Evolutionary conservation across 106 monocot species (phyloP).

Genomic region (Apostasia shenzhenica): DNA sequence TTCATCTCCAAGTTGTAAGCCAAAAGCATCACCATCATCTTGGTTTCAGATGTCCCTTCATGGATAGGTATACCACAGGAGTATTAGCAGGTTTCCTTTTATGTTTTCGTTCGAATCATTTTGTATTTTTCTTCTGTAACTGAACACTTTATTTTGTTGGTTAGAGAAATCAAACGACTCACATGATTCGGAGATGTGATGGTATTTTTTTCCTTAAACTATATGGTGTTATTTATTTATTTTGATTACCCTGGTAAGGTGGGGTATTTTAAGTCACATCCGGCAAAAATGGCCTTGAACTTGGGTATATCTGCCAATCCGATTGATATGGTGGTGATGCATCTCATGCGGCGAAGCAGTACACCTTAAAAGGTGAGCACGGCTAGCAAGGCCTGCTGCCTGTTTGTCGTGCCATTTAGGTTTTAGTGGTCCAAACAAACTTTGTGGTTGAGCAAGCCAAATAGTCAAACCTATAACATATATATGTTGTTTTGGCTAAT

Average conservation of each 20-base stretch:
- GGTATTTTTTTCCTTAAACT: constrained; percentile 30
- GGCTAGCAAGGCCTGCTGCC: constrained; percentile 90
- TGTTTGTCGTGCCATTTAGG: constrained; percentile 93
- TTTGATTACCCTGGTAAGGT: constrained; percentile 93
- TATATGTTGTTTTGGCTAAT: not conserved
- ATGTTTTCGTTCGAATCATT: constrained; percentile 13
- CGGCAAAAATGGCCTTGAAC: constrained; percentile 37
- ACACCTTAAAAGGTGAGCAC: constrained; percentile 97
- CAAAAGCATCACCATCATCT: not conserved
- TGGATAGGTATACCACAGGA: constrained; percentile 16
- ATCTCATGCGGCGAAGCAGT: constrained; percentile 60
- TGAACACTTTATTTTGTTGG: constrained; percentile 26
- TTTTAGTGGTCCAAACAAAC: constrained; percentile 18
- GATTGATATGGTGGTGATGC: constrained; percentile 73
- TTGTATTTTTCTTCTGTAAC: constrained; percentile 24
- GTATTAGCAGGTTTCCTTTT: constrained; percentile 29
- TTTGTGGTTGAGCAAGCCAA: constrained; percentile 1
- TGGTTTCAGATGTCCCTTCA: constrained; percentile 12
- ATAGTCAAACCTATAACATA: not conserved
- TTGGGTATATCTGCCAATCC: constrained; percentile 54
- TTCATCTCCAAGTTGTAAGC: constrained; percentile 1
- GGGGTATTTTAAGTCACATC: constrained; percentile 29
- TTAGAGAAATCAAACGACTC: constrained; percentile 31
- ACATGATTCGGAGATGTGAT: constrained; percentile 34
- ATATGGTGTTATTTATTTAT: constrained; percentile 19